These are phyloP conservation scores for Salix viminalis DNA, from an alignment of 345 rosid species.

Conservation along the genomic window DNA sequence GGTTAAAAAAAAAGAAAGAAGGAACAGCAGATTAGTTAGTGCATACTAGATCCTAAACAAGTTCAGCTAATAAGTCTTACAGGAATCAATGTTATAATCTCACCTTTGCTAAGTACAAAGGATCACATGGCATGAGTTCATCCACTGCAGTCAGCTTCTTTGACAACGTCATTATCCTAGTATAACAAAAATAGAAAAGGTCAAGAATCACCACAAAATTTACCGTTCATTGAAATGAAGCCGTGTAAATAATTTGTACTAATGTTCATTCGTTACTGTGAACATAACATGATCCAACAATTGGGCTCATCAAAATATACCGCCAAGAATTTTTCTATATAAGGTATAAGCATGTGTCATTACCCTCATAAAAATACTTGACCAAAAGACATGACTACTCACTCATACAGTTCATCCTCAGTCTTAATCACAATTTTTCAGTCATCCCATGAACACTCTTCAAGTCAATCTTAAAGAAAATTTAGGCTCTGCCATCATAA, in stretches of 20 bases:
- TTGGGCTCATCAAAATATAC: no score
- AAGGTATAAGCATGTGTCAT: no score
- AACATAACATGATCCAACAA: not conserved
- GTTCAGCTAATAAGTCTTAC: not conserved
- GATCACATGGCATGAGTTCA: conserved; percentile 73
- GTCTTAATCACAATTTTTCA: no score
- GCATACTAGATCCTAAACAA: conserved; percentile 12
- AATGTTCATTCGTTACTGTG: not conserved
- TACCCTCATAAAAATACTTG: no score
- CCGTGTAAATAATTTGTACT: not conserved
- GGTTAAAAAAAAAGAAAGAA: no score
- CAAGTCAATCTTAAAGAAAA: no score
- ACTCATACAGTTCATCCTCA: no score
- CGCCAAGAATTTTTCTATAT: no score
- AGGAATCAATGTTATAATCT: conserved; percentile 13
- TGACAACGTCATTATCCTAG: conserved; percentile 78
- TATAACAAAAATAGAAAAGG: not conserved
- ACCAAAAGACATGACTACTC: no score
- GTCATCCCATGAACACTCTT: no score
- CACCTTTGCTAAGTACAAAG: conserved; percentile 76
- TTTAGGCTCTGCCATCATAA: no score
- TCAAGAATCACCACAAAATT: not conserved
- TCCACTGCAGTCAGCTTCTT: conserved; percentile 76
- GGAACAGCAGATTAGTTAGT: not conserved
- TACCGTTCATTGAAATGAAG: not conserved